phyloP scores from a whole-genome alignment of 768 basidiomycete genomes.

The Boletus insuetus region DNA sequence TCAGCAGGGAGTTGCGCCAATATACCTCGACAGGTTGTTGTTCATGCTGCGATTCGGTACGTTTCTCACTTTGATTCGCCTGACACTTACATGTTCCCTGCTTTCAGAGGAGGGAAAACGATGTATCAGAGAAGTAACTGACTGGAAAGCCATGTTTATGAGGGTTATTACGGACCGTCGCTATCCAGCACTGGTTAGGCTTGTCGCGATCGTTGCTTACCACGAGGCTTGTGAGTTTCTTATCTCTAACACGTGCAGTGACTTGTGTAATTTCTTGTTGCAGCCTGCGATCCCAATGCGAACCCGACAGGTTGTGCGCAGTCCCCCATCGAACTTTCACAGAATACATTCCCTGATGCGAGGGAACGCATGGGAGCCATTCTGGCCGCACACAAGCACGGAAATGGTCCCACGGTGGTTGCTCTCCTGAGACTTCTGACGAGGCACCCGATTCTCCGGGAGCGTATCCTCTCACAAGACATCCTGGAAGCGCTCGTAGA shows the following conservation, averaged over 20 bases:
- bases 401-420: constrained; percentile 16
- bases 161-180: constrained; percentile 8
- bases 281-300: constrained; percentile 5
- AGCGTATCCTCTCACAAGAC: constrained; percentile 13
- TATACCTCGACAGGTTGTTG: constrained; percentile 5
- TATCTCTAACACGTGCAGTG: background rate
- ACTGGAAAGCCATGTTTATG: constrained; percentile 12
- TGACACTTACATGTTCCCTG: background rate
- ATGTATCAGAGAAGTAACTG: constrained; percentile 14
- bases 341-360: constrained; percentile 8
- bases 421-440: constrained; percentile 21
- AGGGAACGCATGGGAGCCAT: constrained; percentile 9
- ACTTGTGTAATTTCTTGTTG: background rate
- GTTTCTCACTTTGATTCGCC: background rate
- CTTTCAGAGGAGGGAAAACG: constrained; percentile 19
- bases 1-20: constrained; percentile 6
- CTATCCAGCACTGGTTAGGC: constrained; percentile 17
- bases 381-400: constrained; percentile 9
- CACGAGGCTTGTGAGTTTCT: constrained; percentile 18
- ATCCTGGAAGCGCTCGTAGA: constrained; percentile 11
- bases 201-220: constrained; percentile 22
- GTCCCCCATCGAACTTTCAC: background rate
- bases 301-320: background rate
- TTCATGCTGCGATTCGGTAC: constrained; percentile 23
- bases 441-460: constrained; percentile 14